Evolutionary conservation across 2,329 filamentous ascomycete genomes (phyloP).

Genomic region (Neoscytalidium dimidiatum): DNA sequence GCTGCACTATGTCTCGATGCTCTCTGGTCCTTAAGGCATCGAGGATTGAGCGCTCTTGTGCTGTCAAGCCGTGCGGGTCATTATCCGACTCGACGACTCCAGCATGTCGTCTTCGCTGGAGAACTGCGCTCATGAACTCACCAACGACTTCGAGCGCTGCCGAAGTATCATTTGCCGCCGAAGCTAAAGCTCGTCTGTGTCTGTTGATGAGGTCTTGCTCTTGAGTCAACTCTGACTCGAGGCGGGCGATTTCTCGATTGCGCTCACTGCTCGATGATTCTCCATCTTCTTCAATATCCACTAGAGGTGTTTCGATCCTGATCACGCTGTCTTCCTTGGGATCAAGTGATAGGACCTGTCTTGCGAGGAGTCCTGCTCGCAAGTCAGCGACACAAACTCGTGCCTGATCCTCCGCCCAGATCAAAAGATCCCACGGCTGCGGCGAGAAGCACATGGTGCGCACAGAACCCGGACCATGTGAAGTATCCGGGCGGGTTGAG

Average conservation of each 20-base stretch:
- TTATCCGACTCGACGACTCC: conserved; percentile 43
- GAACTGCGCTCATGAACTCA: conserved; percentile 12
- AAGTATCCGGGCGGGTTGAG: conserved; percentile 69
- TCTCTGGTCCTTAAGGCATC: conserved; percentile 47
- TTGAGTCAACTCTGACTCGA: conserved; percentile 44
- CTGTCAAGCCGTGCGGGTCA: conserved; percentile 49
- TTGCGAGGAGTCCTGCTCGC: conserved; percentile 64
- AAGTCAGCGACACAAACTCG: conserved; percentile 74
- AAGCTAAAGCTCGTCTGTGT: conserved; percentile 41
- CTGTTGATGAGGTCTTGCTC: conserved; percentile 47
- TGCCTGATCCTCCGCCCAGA: conserved; percentile 90
- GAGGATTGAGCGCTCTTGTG: conserved; percentile 48
- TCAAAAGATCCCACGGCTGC: conserved; percentile 83
- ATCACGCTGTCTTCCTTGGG: conserved; percentile 58
- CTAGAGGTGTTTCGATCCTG: conserved; percentile 50
- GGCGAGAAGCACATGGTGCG: conserved; percentile 92
- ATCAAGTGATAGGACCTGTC: conserved; percentile 69
- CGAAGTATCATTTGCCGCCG: conserved; percentile 26
- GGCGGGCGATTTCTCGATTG: conserved; percentile 38
- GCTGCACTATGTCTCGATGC: conserved; percentile 39
- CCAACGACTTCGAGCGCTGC: conserved; percentile 14
- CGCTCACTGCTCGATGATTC: conserved; percentile 27
- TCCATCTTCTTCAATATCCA: conserved; percentile 47
- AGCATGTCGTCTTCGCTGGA: conserved; percentile 31
- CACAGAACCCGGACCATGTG: conserved; percentile 71